Base-by-base conservation (phyloP, 148 eudicot genomes). In the Pouteria glomerata region DNA sequence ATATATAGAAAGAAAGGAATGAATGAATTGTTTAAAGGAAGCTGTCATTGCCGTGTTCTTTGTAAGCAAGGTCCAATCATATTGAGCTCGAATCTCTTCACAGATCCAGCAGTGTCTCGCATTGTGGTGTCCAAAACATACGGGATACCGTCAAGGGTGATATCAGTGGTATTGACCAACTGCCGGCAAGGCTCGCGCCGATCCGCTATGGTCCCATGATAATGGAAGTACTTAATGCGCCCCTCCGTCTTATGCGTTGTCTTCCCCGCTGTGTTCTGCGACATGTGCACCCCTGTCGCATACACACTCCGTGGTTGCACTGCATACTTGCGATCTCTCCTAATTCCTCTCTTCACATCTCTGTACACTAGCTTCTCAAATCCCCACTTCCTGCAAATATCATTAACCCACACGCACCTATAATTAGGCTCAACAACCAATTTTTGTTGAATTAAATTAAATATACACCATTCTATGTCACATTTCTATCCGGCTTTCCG, bases 221-320 rank as follows among this genome's bases (percentile, higher is more conserved):
- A 92, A 66, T 89, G 97, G 78, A 75, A 93, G 82, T 90, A 93
- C 73, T 60, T 81, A 30, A 93, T 82, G 2, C 66, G 67, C 7
- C 79, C 83, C 24, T 82, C 79, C 0, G 96, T 86, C 19, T 72
- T 80, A 67, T 74, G 81, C 0, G 77, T 78, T n/a, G 85, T 83
- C 57, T 80, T 84, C 2, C 98, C 98, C 0, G 42, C 63, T 10
- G 75, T 44, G 74, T 93, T 83, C 70, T 90, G 84, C 0, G 96
- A 82, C 86, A 90, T 73, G 82, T 93, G 98, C 3, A 93, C 98
- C 4, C 98, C 98, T 0, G 96, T 85, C 2, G 93, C 96, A 45
- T 85, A 83, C 30, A 86, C 93, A 5, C 86, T 80, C 0, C 90
- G 78, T 15, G 96, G 96, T 59, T 88, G 98, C 39, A 90, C 63